Base-by-base conservation (phyloP, 192 early-diverging fungal genomes). In the Linnemannia zychae region DNA sequence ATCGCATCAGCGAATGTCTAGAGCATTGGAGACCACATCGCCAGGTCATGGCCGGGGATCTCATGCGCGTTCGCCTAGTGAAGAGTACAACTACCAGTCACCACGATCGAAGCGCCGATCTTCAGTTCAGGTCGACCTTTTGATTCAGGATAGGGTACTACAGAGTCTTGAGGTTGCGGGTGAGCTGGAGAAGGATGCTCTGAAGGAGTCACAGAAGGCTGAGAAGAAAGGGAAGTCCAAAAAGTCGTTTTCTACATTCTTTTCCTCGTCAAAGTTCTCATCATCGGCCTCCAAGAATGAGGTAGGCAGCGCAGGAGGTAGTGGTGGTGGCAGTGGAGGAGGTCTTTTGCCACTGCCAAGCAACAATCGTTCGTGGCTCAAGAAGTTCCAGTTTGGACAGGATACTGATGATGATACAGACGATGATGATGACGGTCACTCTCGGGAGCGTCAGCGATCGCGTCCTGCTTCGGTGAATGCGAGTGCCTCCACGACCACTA, bases 31-130 rank as follows among this genome's bases (percentile, higher is more conserved):
- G 57, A 12, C 57, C 57, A 46, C 68, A 22, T 50, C 67, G 6
- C 50, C 46, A 46, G 65, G 71, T 28, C 60, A 36, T 38, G 40
- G 33, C n/a, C 63, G 70, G 7, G 18, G 74, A n/a, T 71, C 38
- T 18, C 82, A 78, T 33, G 44, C 47, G 7, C 66, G 76, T 4
- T 78, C 82, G 4, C 82, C 82, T 0, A 84, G 82, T 50, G 82
- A 84, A 60, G 82, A 84, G 53, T 84, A 84, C 60, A 78, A 82
- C 36, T 82, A 82, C 36, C 75, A 71, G 11, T 77, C 81, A 1
- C 81, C 75, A 12, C n/a, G 44, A 28, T 63, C 68, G 18, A 20
- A 31, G 0, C 67, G 67, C 0, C 67, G 47, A 4, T 57, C 71
- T 0, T 53, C 47, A 31, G 82, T 84, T 16, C 82, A 84, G 31